phyloP scores from a whole-genome alignment of 2,329 filamentous ascomycete species.

The Sporothrix brasiliensis region DNA sequence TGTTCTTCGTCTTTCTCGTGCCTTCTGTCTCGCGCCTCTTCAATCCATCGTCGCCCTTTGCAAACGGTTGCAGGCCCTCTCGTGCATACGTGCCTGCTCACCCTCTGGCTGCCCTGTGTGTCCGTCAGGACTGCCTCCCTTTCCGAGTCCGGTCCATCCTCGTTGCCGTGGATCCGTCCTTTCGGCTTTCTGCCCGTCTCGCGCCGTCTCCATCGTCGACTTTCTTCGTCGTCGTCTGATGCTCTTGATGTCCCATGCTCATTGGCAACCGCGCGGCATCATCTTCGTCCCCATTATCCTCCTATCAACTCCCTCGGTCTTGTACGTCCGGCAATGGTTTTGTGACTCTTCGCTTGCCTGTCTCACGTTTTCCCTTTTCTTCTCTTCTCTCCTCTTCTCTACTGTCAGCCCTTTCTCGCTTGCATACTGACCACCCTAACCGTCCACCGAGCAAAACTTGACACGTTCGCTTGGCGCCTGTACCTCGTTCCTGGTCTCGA shows the following conservation, averaged over 20 bases:
- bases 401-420: not conserved
- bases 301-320: not conserved
- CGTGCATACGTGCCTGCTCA: not conserved
- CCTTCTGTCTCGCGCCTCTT: not conserved
- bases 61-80: not conserved
- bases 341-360: not conserved
- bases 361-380: not conserved
- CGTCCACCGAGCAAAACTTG: not conserved
- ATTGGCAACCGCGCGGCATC: not conserved
- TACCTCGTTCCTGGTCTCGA: not conserved
- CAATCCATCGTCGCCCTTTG: not conserved
- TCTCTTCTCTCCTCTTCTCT: not conserved
- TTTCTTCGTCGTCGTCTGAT: not conserved
- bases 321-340: not conserved
- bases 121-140: not conserved
- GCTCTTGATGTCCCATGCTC: not conserved
- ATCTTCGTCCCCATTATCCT: not conserved
- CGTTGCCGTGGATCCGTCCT: conserved; percentile 2
- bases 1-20: not conserved
- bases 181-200: not conserved
- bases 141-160: not conserved
- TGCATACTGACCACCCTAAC: not conserved
- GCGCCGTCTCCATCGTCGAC: not conserved
- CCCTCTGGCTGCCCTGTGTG: not conserved
- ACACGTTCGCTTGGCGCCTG: conserved; percentile 22